Evolutionary conservation across 768 basidiomycete species (phyloP), one percentile per base, ranked within the genome.

Genomic region (Hydnomerulius pinastri): DNA sequence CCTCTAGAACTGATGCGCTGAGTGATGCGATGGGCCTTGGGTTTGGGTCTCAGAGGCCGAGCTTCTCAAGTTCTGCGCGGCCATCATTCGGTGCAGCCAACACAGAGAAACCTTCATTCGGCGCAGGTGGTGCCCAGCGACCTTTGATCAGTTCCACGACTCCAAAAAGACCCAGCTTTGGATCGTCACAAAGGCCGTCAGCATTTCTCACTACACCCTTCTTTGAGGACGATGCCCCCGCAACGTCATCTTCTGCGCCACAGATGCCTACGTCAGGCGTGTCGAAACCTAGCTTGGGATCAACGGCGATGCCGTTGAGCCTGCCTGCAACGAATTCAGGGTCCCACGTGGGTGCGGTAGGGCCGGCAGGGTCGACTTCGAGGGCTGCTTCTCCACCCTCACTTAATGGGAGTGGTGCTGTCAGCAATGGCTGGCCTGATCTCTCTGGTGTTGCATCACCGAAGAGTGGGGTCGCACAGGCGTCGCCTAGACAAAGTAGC

Each of bases 21-120:
- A 44, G 20, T 43, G 66, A 67, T 13, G 61, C 45, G 23, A 18
- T 43, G 2, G 18, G 20, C 28, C 44, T 66, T 37, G 51, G 53
- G 36, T 50, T 57, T 8, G 51, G 50, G 20, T 57, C 59, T 4
- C 66, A 66, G 33, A 50, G 63, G 18, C 25, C 65, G 13, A 63
- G 53, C 27, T 46, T 67, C 40, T 58, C 61, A 9, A 49, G 53
- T 29, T 49, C 57, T 46, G 39, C 51, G 6, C 47, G 55, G 17
- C 52, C 44, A 17, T 63, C 63, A 5, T 55, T 65, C 37, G 52
- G 56, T 29, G 50, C 50, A 12, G 42, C 51, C 10, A 33, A 24
- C 46, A 38, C 55, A 15, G 67, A 66, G 23, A 59, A 47, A 36
- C 46, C 51, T 27, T 52, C 48, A 1, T 58, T 65, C 27, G 46